Conservation (phyloP, 1,139 yeast genomes). For the Candida sanyaensis region DNA sequence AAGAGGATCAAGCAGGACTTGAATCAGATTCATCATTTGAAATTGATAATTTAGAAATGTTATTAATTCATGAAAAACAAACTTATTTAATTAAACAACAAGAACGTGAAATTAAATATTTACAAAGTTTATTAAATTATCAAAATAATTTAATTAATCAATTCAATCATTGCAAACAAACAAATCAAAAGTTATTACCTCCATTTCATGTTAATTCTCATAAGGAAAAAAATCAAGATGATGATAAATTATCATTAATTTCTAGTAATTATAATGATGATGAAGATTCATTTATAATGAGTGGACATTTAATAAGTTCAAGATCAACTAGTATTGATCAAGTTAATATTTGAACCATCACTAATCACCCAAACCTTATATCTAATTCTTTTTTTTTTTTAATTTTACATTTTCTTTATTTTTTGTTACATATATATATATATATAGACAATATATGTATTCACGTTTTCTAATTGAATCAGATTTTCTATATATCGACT, state of each 20-base stretch:
- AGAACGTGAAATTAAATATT: constrained; percentile 28
- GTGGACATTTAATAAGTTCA: neutral
- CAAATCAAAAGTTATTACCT: constrained; percentile 6
- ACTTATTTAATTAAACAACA: constrained; percentile 26
- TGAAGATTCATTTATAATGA: neutral
- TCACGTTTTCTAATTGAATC: too few relatives aligned
- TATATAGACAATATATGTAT: neutral
- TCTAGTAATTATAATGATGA: neutral
- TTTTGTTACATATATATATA: neutral
- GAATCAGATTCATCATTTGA: neutral
- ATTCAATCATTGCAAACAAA: neutral
- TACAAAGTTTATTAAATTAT: constrained; percentile 22
- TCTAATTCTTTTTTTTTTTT: neutral
- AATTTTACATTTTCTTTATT: neutral
- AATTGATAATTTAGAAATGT: constrained; percentile 26
- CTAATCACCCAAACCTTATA: neutral
- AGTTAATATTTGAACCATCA: neutral
- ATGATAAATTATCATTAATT: neutral
- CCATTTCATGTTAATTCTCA: constrained; percentile 5
- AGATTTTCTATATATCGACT: neutral
- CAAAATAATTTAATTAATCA: constrained; percentile 4
- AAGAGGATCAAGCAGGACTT: constrained; percentile 9
- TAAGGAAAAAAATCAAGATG: neutral
- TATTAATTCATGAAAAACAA: constrained; percentile 27
- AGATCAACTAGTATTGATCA: constrained; percentile 2